These are phyloP conservation scores for Fusarium albosuccineum DNA, from an alignment of 2,329 filamentous ascomycete species.

Conservation along the genomic window DNA sequence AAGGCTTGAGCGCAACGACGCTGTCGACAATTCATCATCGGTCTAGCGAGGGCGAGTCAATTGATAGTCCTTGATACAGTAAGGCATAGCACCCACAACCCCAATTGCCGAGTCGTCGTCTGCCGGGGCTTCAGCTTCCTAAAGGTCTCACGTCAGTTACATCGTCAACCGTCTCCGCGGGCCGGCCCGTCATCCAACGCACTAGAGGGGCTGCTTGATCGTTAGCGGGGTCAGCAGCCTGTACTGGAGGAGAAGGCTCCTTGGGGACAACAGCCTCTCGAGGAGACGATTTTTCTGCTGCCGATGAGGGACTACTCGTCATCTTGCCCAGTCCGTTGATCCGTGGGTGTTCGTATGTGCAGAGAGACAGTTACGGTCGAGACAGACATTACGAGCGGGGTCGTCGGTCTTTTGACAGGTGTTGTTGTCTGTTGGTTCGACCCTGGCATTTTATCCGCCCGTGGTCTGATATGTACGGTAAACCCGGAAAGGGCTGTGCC, in stretches of 20 bases:
- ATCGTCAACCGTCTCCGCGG: fast-evolving
- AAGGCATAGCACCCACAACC: not conserved
- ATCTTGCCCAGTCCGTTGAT: not conserved
- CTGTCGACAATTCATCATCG: conserved; percentile 32
- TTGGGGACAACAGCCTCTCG: too few species aligned
- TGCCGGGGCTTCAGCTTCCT: not conserved
- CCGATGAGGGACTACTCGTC: not conserved
- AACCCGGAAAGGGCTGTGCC: too few species aligned
- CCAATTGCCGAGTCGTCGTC: conserved; percentile 21
- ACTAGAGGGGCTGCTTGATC: too few species aligned
- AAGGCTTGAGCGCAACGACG: conserved; percentile 30
- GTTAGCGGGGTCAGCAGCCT: too few species aligned
- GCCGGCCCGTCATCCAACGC: too few species aligned
- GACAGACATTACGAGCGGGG: not conserved
- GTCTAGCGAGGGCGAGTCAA: not conserved
- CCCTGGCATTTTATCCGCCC: not conserved
- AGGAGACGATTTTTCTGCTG: too few species aligned
- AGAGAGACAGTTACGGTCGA: not conserved
- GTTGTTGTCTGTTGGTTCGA: not conserved
- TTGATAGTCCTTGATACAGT: not conserved
- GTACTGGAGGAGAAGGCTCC: too few species aligned
- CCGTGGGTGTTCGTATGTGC: too few species aligned
- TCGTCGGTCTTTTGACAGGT: too few species aligned
- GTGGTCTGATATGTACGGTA: conserved; percentile 1
- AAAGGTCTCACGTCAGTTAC: not conserved